Conservation (phyloP, 768 basidiomycete species). For the Panaeolus cyanescens region DNA sequence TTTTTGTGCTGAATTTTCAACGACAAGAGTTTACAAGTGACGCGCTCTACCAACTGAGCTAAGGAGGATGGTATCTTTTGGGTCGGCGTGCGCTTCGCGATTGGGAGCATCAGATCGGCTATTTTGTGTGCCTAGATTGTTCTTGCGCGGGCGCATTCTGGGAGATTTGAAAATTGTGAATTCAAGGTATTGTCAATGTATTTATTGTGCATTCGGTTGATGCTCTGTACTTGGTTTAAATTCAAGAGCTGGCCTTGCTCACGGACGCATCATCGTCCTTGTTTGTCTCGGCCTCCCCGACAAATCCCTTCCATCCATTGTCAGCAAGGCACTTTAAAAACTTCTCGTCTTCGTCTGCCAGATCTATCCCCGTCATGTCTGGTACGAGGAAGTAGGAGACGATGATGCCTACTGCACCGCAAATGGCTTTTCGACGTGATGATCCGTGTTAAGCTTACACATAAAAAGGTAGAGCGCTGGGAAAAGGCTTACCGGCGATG, state of each 20-base stretch:
- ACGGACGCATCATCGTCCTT: neutral
- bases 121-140: too few species aligned
- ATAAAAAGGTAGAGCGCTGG: neutral
- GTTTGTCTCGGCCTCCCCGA: conserved; percentile 51
- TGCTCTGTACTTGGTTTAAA: too few species aligned
- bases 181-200: too few species aligned
- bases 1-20: neutral
- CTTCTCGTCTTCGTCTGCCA: conserved; percentile 65
- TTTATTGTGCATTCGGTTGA: too few species aligned
- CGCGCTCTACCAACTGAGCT: conserved; percentile 55
- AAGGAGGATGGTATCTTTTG: conserved; percentile 33
- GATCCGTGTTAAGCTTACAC: too few species aligned
- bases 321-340: conserved; percentile 60
- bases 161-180: too few species aligned
- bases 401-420: conserved; percentile 62
- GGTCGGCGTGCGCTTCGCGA: neutral
- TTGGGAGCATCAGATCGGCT: too few species aligned
- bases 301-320: conserved; percentile 66
- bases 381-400: conserved; percentile 71
- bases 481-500: conserved; percentile 31
- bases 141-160: too few species aligned
- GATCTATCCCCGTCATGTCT: conserved; percentile 66
- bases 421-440: conserved; percentile 52
- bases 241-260: neutral
- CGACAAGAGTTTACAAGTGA: conserved; percentile 36